Evolutionary conservation across 164 flowering plant species (phyloP), one percentile per base, ranked within the genome.

Genomic region (Akebia trifoliata): DNA sequence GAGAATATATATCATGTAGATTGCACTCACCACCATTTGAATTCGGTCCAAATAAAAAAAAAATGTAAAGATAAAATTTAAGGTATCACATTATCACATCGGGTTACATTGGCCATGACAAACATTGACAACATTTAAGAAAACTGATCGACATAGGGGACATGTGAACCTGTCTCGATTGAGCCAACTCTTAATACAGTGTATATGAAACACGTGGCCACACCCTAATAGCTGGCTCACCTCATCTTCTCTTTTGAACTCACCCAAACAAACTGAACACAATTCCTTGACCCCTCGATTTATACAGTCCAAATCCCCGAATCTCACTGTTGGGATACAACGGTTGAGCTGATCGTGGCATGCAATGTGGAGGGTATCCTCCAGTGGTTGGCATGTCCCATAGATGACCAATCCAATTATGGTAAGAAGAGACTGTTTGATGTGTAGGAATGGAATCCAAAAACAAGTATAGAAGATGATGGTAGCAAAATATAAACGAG

Each of bases 111-210:
- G n/a, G n/a, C n/a, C n/a, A n/a, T n/a, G n/a, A n/a, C n/a, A n/a
- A n/a, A n/a, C n/a, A n/a, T n/a, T n/a, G n/a, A n/a, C n/a, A n/a
- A n/a, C n/a, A n/a, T 39, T 17, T 24, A 30, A 42, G 31, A 56
- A 38, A 25, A n/a, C 31, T 1, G 68, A 64, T 10, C 68, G 22
- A 43, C 68, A 64, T 29, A 64, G 62, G 4, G 68, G 68, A n/a
- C 68, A 64, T 4, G 62, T 50, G 62, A 57, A 58, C 6, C 10
- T 57, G 42, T 57, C 17, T 1, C 50, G 34, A 4, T 57, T 42
- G 24, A 56, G 20, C 68, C 68, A 64, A 30, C 52, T 57, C 46
- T 21, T 18, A 25, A 64, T 56, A 43, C 62, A 64, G 4, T 4
- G 32, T 5, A 12, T 3, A 7, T 64, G 68, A 43, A 57, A 64